Conservation (phyloP, 345 rosid genomes). For the Erysimum cheiranthoides region DNA sequence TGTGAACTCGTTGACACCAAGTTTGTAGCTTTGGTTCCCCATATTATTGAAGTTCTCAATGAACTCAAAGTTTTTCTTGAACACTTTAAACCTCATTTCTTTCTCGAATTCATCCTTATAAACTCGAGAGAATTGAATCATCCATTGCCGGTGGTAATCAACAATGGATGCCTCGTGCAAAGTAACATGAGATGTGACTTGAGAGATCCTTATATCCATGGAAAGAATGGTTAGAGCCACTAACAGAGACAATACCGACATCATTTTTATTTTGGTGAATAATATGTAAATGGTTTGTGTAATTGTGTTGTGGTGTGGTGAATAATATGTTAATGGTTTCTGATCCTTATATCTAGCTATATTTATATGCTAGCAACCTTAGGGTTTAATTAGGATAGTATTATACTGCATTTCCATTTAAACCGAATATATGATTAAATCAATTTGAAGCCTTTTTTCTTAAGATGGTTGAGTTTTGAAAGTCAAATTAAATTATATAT, state of each 20-base stretch:
- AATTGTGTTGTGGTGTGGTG: too few relatives aligned
- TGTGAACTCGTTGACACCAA: constrained; percentile 59
- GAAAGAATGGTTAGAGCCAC: constrained; percentile 3
- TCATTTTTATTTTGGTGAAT: constrained; percentile 14
- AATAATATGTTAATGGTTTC: too few relatives aligned
- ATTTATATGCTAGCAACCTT: too few relatives aligned
- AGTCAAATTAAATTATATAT: too few relatives aligned
- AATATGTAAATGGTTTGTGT: too few relatives aligned
- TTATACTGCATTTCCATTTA: too few relatives aligned
- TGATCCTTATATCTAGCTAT: too few relatives aligned
- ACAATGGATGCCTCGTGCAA: constrained; percentile 8
- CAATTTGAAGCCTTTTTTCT: too few relatives aligned
- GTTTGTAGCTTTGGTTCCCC: constrained; percentile 48
- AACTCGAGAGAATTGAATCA: constrained; percentile 30
- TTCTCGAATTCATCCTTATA: constrained; percentile 36
- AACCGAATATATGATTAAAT: too few relatives aligned
- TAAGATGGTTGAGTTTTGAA: too few relatives aligned
- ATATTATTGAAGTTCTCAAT: constrained; percentile 44
- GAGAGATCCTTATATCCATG: background rate
- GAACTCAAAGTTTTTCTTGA: constrained; percentile 45
- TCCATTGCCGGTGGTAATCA: constrained; percentile 40
- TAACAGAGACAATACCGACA: background rate
- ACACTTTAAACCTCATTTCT: constrained; percentile 40
- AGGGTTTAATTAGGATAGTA: too few relatives aligned
- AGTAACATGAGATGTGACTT: constrained; percentile 24